Evolutionary conservation across 495 filamentous ascomycete genomes (phyloP), one percentile per base, ranked within the genome.

Genomic region (Hypoxylon perforatum): DNA sequence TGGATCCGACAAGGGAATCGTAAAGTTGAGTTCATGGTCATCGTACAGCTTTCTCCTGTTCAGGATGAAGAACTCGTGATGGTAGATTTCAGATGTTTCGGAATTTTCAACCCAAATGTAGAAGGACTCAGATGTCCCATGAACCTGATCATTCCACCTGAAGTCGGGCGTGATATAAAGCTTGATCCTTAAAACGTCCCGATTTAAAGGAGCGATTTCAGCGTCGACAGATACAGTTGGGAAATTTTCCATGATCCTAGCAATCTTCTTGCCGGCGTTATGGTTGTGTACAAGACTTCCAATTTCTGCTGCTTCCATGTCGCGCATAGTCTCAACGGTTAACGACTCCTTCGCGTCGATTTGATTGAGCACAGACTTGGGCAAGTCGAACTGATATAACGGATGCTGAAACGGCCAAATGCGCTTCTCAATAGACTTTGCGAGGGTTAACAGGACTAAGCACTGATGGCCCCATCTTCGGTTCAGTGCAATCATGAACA

Each of bases 31-130:
- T 71, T 98, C 94, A 69, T 99, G 95, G 18, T 95, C 91, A 77
- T 97, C 92, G 64, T 96, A 86, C 0, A 98, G 82, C 80, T 96
- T 97, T 78, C 87, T 91, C 53, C 93, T 84, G 53, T 85, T 93
- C 5, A 99, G 83, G 50, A 99, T 92, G 79, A 98, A 98, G 75
- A 90, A 97, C 75, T 99, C 95, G 58, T 97, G 92, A 70, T 99
- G 95, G 67, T 96, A 99, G 36, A 99, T 97, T 73, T 98, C 93
- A 1, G 92, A 94, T 0, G 94, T 97, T 69, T 98, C 96, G 0
- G 94, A 97, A 72, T 98, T 96, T 77, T 99, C 95, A 14, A 98
- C 94, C 96, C 96, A 98, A 48, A 98, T 89, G 87, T 94, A 98
- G 77, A 95, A 99, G 17, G 92, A 93, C 72, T 99, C 95, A 1